Conservation (phyloP, 495 filamentous ascomycete species). For the Xylaria castorea region DNA sequence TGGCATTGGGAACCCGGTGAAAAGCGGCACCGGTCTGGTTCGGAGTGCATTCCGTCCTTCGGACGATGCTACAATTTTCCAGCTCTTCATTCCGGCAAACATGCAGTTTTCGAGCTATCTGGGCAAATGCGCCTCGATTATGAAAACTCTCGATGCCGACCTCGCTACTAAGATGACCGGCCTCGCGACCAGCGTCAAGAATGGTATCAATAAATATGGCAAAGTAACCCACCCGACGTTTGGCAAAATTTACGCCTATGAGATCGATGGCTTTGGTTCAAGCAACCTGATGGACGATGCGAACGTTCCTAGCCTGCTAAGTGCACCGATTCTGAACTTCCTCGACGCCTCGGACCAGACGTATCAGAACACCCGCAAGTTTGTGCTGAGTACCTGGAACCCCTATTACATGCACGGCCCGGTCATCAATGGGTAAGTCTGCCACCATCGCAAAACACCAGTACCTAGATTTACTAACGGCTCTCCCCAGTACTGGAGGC, state of each 20-base stretch:
- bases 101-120: constrained; percentile 72
- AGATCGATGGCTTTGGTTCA: constrained; percentile 64
- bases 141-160: constrained; percentile 48
- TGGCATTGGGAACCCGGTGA: constrained; percentile 64
- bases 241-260: constrained; percentile 65
- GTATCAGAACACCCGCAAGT: constrained; percentile 62
- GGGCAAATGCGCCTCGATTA: constrained; percentile 54
- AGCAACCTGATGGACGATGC: constrained; percentile 74
- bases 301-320: constrained; percentile 66
- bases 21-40: constrained; percentile 64
- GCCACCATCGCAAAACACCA: constrained; percentile 30
- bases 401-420: constrained; percentile 67
- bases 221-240: constrained; percentile 52
- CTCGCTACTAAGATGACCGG: constrained; percentile 57
- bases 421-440: constrained; percentile 59
- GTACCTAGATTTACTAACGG: constrained; percentile 22
- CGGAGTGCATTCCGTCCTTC: constrained; percentile 69
- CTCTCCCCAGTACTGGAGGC: constrained; percentile 63
- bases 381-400: constrained; percentile 61
- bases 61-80: constrained; percentile 65
- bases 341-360: constrained; percentile 52
- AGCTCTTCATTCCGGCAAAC: constrained; percentile 68
- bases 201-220: constrained; percentile 58
- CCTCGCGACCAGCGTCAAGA: constrained; percentile 53
- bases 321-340: constrained; percentile 62